Base-by-base conservation (phyloP, 768 basidiomycete species). In the Trametopsis cervina region DNA sequence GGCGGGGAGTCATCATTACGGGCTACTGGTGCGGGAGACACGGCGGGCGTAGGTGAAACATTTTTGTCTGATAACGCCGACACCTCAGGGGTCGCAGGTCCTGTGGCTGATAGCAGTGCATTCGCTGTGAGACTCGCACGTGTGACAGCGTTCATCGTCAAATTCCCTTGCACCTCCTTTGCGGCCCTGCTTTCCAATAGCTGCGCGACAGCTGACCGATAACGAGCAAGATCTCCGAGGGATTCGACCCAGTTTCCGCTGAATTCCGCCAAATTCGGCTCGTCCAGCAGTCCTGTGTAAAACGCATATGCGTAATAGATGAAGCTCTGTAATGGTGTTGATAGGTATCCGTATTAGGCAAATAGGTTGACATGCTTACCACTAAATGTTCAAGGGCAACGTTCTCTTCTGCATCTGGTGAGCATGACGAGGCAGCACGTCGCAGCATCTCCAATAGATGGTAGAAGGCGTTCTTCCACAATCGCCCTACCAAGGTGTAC, bases 271-370 rank as follows among this genome's bases (percentile, higher is more conserved):
- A 98, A 75, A 1, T 71, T 74, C 7, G 76, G 80, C 61, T 96
- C 87, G 59, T 97, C 95, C 42, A 92, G 71, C 2, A 98, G 76
- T 33, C 84, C 81, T 0, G 92, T 85, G 69, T 98, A 98, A 59
- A 94, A 95, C 0, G 82, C 83, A 67, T 98, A 99, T 0, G 95
- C 88, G 55, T 91, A 96, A 57, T 93, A 91, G 37, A 96, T 90
- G 56, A 93, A 94, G 53, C 93, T 93, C 59, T 62, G 42, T 15
- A 22, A 12, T 9, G 10, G 17, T 25, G 4, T 24, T 38, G 25
- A 40, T n/a, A n/a, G n/a, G 29, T 40, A 49, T 36, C 42, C 47
- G 12, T 7, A 39, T 40, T 22, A 44, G 47, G 38, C 22, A 40
- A 40, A 21, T 25, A 17, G 37, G 26, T 21, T 18, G 25, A 23